These are phyloP conservation scores for Microstegium vimineum DNA, from an alignment of 176 grass and related monocot genomes.

Conservation along the genomic window DNA sequence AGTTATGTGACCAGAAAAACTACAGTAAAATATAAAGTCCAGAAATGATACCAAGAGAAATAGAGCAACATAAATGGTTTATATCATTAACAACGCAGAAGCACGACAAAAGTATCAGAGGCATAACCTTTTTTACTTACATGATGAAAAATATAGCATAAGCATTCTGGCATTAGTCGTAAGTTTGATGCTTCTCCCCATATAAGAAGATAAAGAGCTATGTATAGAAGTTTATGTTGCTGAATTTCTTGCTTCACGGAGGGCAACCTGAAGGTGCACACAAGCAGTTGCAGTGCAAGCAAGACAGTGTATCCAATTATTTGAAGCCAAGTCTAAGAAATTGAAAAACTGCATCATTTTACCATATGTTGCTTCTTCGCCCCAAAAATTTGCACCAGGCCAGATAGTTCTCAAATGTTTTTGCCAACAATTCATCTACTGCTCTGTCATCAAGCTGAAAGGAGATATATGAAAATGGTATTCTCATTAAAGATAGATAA, in stretches of 20 bases:
- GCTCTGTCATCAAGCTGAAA: constrained; percentile 94
- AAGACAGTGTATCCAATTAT: constrained; percentile 14
- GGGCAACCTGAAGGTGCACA: constrained; percentile 64
- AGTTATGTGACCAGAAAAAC: background rate
- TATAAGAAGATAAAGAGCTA: constrained; percentile 96
- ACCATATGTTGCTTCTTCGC: constrained; percentile 91
- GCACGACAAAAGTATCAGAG: constrained; percentile 1
- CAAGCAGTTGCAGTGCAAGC: background rate
- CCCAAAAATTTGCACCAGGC: constrained; percentile 94
- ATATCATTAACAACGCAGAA: constrained; percentile 12
- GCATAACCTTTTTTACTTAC: constrained; percentile 32
- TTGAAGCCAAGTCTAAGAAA: background rate
- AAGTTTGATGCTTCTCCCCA: constrained; percentile 97
- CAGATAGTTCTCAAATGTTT: constrained; percentile 93
- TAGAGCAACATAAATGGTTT: background rate
- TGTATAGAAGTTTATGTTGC: constrained; percentile 95
- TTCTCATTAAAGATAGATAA: constrained; percentile 27
- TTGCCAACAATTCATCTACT: constrained; percentile 78
- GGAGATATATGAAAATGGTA: constrained; percentile 26
- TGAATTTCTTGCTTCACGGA: constrained; percentile 95
- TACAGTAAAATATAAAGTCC: background rate
- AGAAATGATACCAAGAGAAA: background rate
- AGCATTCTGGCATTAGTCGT: constrained; percentile 90
- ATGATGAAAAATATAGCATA: constrained; percentile 96
- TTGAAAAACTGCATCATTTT: constrained; percentile 17